Conservation (phyloP, 2,329 filamentous ascomycete species). For the Ascocoryne sarcoides region DNA sequence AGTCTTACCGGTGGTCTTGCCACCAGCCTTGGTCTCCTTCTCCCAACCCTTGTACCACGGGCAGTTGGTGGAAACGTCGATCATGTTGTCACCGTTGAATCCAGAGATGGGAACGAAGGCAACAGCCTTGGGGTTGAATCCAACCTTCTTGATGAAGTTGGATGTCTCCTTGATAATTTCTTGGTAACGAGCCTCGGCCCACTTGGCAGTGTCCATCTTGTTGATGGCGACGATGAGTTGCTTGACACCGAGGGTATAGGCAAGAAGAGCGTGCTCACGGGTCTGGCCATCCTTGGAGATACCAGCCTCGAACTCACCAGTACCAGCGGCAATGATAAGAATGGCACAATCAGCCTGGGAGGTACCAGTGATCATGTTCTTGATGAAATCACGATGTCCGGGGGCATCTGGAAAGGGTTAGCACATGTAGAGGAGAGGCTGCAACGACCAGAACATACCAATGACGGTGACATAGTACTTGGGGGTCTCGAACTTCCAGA, state of each 20-base stretch:
- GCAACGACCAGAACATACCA: constrained; percentile 48
- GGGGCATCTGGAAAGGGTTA: constrained; percentile 63
- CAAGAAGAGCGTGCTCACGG: constrained; percentile 99
- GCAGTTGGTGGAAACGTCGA: constrained; percentile 80
- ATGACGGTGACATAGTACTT: constrained; percentile 98
- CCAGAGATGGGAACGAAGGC: constrained; percentile 99
- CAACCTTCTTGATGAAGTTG: constrained; percentile 99
- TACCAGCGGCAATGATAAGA: constrained; percentile 99
- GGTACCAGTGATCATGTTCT: constrained; percentile 99
- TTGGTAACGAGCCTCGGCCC: constrained; percentile 90
- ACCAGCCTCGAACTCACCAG: constrained; percentile 99
- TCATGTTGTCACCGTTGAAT: constrained; percentile 99
- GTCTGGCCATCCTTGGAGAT: constrained; percentile 99
- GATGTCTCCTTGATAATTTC: constrained; percentile 99
- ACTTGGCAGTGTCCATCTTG: constrained; percentile 99
- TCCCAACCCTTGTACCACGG: constrained; percentile 99
- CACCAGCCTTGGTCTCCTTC: constrained; percentile 82
- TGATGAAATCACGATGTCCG: constrained; percentile 99
- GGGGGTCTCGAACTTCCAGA: constrained; percentile 99
- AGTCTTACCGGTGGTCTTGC: constrained; percentile 87
- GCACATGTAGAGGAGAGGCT: not conserved
- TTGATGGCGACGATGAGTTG: constrained; percentile 99
- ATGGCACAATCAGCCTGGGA: constrained; percentile 99
- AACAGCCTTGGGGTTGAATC: constrained; percentile 99
- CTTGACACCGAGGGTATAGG: constrained; percentile 99